Percentiles rank a stretch among this genome's conserved stretches.
Evolutionary conservation across 2,329 filamentous ascomycete genomes (phyloP).

Genomic region (Trichoderma semiorbis): DNA sequence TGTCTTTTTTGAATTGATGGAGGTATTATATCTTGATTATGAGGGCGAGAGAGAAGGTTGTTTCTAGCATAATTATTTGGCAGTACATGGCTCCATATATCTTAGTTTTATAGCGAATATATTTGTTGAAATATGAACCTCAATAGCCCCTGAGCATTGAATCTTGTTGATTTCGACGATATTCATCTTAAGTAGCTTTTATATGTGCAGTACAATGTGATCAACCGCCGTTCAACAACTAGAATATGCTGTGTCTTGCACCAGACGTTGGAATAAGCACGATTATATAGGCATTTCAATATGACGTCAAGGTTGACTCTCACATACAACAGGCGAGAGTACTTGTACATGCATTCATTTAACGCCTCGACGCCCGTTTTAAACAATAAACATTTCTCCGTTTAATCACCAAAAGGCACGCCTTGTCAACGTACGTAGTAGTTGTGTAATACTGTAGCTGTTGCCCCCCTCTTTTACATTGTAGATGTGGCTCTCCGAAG

Average conservation of each 20-base stretch:
- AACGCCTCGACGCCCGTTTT: background rate
- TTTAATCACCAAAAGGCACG: background rate
- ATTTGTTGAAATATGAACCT: too few relatives aligned
- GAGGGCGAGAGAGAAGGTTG: background rate
- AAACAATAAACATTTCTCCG: background rate
- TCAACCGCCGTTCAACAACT: background rate
- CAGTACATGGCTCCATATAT: background rate
- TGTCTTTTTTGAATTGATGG: background rate
- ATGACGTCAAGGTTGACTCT: background rate
- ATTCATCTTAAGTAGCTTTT: background rate
- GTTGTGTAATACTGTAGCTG: background rate
- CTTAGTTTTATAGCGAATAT: background rate
- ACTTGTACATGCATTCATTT: too few relatives aligned
- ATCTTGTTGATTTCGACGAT: too few relatives aligned
- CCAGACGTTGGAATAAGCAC: background rate
- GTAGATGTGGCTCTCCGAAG: background rate
- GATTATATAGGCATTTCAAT: background rate
- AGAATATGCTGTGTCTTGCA: background rate
- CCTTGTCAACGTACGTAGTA: background rate
- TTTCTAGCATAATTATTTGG: background rate
- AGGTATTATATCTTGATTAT: background rate
- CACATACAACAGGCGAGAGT: background rate
- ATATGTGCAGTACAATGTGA: background rate
- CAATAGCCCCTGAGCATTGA: too few relatives aligned
- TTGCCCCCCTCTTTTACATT: background rate